Evolutionary conservation across 2,329 filamentous ascomycete genomes (phyloP), one percentile per base, ranked within the genome.

Genomic region (Diaporthe citri): DNA sequence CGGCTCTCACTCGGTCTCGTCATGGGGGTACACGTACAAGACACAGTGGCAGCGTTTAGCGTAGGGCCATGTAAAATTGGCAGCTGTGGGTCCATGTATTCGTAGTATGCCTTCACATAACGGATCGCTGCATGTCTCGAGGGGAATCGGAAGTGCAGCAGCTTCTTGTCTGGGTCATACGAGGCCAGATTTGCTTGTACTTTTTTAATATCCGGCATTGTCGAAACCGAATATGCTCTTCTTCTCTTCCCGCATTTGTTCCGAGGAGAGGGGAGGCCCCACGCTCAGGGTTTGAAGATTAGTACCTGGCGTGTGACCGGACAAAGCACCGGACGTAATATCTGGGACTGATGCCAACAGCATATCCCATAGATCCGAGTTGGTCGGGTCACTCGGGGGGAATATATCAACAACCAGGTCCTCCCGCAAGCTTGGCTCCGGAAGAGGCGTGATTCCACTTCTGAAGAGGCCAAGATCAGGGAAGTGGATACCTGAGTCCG

Each of bases 191-290:
- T 25, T 8, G 22, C 22, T 13, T 51, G 48, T 25, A n/a, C 48
- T 12, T 51, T 22, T 2, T 51, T 9, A 9, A 9, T 51, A 51
- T 2, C 48, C 48, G 1, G 48, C 48, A 5, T 51, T 51, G 9
- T 51, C n/a, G 48, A 51, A 25, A 10, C 48, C 48, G 4, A 51
- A 51, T 25, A 51, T 4, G 48, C 8, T 25, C n/a, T n/a, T 51
- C 0, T 2, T 51, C 4, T 51, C 20, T n/a, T 51, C n/a, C 2
- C 0, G 9, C 0, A n/a, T 51, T 2, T 10, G 48, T 13, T 51
- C n/a, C 4, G 48, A 9, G 48, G 48, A 51, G n/a, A 51, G 48
- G 12, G 48, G 48, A 4, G 48, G 48, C 22, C 48, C n/a, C 1
- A 51, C 48, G 3, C 22, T 22, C 9, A 51, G 8, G 1, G 48